phyloP scores from a whole-genome alignment of 169 alveolate genomes.

The Plasmodium falciparum region DNA sequence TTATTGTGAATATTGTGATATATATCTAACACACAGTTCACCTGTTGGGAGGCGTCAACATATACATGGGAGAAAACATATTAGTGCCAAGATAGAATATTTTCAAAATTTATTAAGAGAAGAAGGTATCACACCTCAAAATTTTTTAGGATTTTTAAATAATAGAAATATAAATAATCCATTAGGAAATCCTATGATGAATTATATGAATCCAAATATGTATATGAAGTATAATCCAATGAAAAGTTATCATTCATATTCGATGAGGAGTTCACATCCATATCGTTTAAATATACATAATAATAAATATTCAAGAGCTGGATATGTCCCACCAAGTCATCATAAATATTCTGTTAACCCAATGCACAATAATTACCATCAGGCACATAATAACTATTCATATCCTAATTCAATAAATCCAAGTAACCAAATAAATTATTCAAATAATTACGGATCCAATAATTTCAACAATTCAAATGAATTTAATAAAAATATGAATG shows the following conservation, averaged over 20 bases:
- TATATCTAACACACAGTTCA: constrained; percentile 98
- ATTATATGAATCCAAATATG: constrained; percentile 54
- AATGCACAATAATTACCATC: not conserved
- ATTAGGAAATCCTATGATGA: constrained; percentile 55
- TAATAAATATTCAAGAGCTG: constrained; percentile 59
- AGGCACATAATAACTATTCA: not conserved
- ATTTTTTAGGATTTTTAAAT: constrained; percentile 63
- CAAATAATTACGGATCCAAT: too few relatives aligned
- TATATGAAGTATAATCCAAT: constrained; percentile 27
- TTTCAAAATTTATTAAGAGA: constrained; percentile 88
- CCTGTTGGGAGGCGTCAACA: constrained; percentile 99
- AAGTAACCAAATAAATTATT: not conserved
- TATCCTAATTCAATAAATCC: constrained; percentile 9
- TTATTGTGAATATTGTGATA: constrained; percentile 99
- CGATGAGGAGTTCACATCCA: constrained; percentile 18
- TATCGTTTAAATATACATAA: constrained; percentile 24
- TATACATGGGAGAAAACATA: constrained; percentile 97
- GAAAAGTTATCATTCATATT: constrained; percentile 7
- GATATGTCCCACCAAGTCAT: constrained; percentile 17
- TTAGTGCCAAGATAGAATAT: constrained; percentile 97
- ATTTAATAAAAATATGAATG: too few relatives aligned
- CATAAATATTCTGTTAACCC: constrained; percentile 4
- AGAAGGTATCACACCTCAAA: constrained; percentile 76
- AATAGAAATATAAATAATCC: constrained; percentile 17
- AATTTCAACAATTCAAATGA: too few relatives aligned